phyloP scores from a whole-genome alignment of 2,329 filamentous ascomycete species.

The Pseudogymnoascus sp. region DNA sequence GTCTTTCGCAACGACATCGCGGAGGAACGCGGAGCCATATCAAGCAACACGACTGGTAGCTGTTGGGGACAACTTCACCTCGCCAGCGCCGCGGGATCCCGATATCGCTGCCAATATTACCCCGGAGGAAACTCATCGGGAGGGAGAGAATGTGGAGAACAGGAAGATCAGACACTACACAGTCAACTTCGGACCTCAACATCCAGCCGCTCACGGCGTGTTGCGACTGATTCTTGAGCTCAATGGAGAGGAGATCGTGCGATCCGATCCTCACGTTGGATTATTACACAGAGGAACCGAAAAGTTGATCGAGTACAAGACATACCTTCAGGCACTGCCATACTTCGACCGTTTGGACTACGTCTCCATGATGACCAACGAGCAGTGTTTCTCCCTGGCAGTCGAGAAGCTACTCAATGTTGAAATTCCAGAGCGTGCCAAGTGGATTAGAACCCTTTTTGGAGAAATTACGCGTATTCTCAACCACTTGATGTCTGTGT shows the following conservation, averaged over 20 bases:
- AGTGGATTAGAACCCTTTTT: slow-evolving; percentile 94
- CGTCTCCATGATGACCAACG: slow-evolving; percentile 99
- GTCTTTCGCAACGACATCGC: slow-evolving; percentile 57
- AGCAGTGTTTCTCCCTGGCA: slow-evolving; percentile 91
- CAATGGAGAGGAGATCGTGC: slow-evolving; percentile 94
- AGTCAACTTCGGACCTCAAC: slow-evolving; percentile 98
- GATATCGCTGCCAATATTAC: slow-evolving; percentile 16
- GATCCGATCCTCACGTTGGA: slow-evolving; percentile 93
- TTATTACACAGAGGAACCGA: slow-evolving; percentile 94
- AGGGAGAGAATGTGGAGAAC: slow-evolving; percentile 38
- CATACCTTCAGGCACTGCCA: slow-evolving; percentile 92
- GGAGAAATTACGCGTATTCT: slow-evolving; percentile 87
- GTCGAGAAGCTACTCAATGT: slow-evolving; percentile 98
- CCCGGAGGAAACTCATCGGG: slow-evolving; percentile 34
- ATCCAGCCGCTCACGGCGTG: slow-evolving; percentile 97
- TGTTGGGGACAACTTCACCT: slow-evolving; percentile 55
- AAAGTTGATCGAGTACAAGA: slow-evolving; percentile 99
- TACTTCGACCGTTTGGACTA: slow-evolving; percentile 99
- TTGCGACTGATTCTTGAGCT: slow-evolving; percentile 94
- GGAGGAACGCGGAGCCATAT: slow-evolving; percentile 52
- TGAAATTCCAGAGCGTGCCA: slow-evolving; percentile 89
- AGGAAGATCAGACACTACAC: slow-evolving; percentile 98
- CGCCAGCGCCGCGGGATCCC: slow-evolving; percentile 29
- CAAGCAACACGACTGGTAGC: slow-evolving; percentile 40
- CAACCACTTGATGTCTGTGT: slow-evolving; percentile 96